Evolutionary conservation across 2,329 filamentous ascomycete species (phyloP).

Genomic region (Xylaria sp.): DNA sequence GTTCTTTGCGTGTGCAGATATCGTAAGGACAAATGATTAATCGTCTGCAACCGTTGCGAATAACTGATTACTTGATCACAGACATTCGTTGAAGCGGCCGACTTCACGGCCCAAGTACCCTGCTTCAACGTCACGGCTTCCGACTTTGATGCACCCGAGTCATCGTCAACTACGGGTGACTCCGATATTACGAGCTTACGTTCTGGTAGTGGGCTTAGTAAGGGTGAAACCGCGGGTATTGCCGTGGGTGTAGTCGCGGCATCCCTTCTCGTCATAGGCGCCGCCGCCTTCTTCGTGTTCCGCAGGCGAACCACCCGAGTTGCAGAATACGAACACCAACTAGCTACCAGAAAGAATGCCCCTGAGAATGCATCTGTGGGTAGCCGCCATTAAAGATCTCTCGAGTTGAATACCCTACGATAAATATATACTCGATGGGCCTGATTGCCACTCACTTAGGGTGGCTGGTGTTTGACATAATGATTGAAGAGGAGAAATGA

Average conservation of each 20-base stretch:
- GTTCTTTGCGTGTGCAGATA: slow-evolving; percentile 54
- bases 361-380: slow-evolving; percentile 38
- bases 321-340: slow-evolving; percentile 30
- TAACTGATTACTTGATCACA: slow-evolving; percentile 30
- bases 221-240: slow-evolving; percentile 53
- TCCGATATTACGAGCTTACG: slow-evolving; percentile 18
- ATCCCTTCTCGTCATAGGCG: slow-evolving; percentile 47
- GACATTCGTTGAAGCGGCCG: slow-evolving; percentile 49
- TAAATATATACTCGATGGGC: not conserved
- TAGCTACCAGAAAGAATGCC: slow-evolving; percentile 29
- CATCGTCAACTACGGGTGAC: slow-evolving; percentile 35
- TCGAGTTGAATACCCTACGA: not conserved
- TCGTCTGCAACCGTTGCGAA: not conserved
- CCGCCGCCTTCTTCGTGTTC: slow-evolving; percentile 48
- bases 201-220: slow-evolving; percentile 46
- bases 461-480: not conserved
- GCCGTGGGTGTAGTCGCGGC: slow-evolving; percentile 52
- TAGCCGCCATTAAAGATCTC: slow-evolving; percentile 1
- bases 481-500: not conserved
- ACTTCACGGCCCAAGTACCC: slow-evolving; percentile 48
- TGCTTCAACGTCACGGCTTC: slow-evolving; percentile 54
- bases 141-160: slow-evolving; percentile 46
- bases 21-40: slow-evolving; percentile 45
- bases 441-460: not conserved
- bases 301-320: slow-evolving; percentile 37